Base-by-base conservation (phyloP, 352 stramenopile species). In the Blastocystis sp. region DNA sequence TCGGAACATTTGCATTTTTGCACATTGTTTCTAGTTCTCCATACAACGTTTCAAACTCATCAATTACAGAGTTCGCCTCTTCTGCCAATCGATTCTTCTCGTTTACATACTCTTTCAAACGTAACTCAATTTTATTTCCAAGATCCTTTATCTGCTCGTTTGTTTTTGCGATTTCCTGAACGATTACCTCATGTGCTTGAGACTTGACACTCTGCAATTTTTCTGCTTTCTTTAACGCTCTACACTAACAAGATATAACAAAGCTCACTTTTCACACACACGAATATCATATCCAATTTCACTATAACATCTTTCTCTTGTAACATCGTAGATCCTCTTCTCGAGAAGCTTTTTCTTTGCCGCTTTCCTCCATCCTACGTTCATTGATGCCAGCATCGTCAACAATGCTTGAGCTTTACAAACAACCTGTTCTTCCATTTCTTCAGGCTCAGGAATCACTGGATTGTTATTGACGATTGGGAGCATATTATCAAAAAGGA, bases 1-100 rank as follows among this genome's bases (percentile, higher is more conserved):
- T 45, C 4, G 73, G 41, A 34, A 85, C 18, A 47, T 43, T 43
- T 34, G 43, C 6, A 6, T 85, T 43, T 20, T 68, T 65, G 55
- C 73, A 85, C 5, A 66, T 66, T 34, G 18, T 55, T 24, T 85
- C 73, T 24, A 85, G 43, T 43, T 66, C 73, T 65, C 41, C 53
- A 43, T 85, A 85, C 47, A 85, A 66, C 73, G 63, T 55, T 43
- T 85, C 63, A 45, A 68, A 85, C 47, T 85, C 73, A 16, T 85
- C 73, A 24, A 85, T 68, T 55, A 69, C 73, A 2, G 20, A n/a
- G 47, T 85, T 85, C 34, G 43, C 54, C 3, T 47, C 41, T 45
- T 85, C 47, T 43, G 54, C 30, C 47, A 68, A 18, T 54, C 50
- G 3, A n/a, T 85, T 85, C 30, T 85, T 85, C n/a, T 85, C 26